Base-by-base conservation (phyloP, 2,329 filamentous ascomycete genomes). In the Xylariales sp. region DNA sequence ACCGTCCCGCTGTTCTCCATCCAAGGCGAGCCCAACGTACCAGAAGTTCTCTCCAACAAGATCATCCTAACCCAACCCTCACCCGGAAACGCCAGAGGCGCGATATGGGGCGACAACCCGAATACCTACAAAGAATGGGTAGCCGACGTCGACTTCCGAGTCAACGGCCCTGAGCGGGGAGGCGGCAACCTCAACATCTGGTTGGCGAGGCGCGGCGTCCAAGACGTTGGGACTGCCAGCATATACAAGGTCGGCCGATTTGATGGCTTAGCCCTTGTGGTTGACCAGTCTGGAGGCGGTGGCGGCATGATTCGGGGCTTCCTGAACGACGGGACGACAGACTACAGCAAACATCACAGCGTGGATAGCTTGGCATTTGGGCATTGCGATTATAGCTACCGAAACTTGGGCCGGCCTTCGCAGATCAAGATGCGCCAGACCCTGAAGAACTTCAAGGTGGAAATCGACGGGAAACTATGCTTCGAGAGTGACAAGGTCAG, bases 121-220 rank as follows among this genome's bases (percentile, higher is more conserved):
- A 71, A 86, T 36, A 64, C 78, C 52, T 70, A 82, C 46, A 65
- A 73, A n/a, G 75, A 83, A 61, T 98, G 89, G 89, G 76, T 80
- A 7, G 80, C 82, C 38, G 87, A 95, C 57, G 73, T 97, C 52
- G 84, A 93, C 58, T 96, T 98, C 65, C 80, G 93, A 51, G 87
- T 83, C 39, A 88, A 80, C 46, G 93, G 93, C 6, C 84, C 85
- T 48, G 93, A 97, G 59, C 74, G 87, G 52, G 88, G 83, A 38
- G 82, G 84, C 44, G 93, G 93, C 36, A 96, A 94, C 65, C 70
- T 98, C 52, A 91, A 97, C 64, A 74, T 98, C 55, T 98, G 93
- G 93, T 88, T 94, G 57, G 82, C 79, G 39, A 82, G 80, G 53
- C 76, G 86, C 46, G 85, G 86, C 22, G 68, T 78, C 51, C 65